Percentiles rank a stretch among this genome's conserved stretches.
These are phyloP conservation scores for Proliferodiscus dingleyae DNA, from an alignment of 2,329 filamentous ascomycete genomes.

Conservation along the genomic window DNA sequence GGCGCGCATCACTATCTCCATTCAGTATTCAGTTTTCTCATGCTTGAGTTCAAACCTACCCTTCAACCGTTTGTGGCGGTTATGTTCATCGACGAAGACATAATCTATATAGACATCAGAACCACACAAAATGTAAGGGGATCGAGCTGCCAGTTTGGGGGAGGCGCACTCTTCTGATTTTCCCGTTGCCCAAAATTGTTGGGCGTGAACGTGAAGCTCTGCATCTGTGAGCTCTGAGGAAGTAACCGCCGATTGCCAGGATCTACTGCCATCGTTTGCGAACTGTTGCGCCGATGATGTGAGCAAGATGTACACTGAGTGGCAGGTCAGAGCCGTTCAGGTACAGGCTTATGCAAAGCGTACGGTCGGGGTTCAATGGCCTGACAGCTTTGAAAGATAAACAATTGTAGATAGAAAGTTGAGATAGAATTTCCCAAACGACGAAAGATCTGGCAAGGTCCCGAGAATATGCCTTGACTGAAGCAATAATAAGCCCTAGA, in stretches of 20 bases:
- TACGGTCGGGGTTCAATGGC: slow-evolving; percentile 8
- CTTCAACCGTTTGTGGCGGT: slow-evolving; percentile 94
- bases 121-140: slow-evolving; percentile 1
- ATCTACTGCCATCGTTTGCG: slow-evolving; percentile 55
- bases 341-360: not conserved
- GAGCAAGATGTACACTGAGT: not conserved
- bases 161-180: slow-evolving; percentile 73
- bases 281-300: slow-evolving; percentile 10
- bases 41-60: slow-evolving; percentile 47
- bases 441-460: slow-evolving; percentile 19
- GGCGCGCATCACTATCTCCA: slow-evolving; percentile 82
- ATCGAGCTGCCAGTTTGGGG: not conserved
- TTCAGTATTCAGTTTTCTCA: slow-evolving; percentile 16
- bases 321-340: not conserved
- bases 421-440: slow-evolving; percentile 19
- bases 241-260: slow-evolving; percentile 56
- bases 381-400: slow-evolving; percentile 9
- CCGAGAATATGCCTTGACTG: slow-evolving; percentile 16
- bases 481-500: slow-evolving; percentile 18
- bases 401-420: slow-evolving; percentile 12
- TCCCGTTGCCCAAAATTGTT: slow-evolving; percentile 60
- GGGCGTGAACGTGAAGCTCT: slow-evolving; percentile 71
- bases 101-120: slow-evolving; percentile 62
- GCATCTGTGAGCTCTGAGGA: slow-evolving; percentile 65
- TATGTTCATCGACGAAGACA: slow-evolving; percentile 98